Evolutionary conservation across 2,329 filamentous ascomycete species (phyloP).

Genomic region (Cladosporium sp.): DNA sequence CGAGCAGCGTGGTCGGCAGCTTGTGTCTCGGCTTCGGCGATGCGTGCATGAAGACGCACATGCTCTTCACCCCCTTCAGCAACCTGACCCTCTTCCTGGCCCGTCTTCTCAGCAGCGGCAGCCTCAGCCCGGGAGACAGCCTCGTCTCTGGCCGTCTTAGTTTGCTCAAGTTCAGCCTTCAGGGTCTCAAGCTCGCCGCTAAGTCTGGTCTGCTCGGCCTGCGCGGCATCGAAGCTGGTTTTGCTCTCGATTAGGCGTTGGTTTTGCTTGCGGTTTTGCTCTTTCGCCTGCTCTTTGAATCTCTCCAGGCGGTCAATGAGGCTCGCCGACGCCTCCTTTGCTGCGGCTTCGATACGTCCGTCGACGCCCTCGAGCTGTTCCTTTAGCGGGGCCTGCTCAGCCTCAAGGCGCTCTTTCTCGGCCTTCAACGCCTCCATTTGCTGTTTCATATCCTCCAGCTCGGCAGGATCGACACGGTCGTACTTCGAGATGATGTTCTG

Average conservation of each 20-base stretch:
- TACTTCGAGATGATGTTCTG: slow-evolving; percentile 96
- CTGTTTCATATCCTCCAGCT: slow-evolving; percentile 84
- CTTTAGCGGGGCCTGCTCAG: slow-evolving; percentile 48
- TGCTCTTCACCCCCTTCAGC: slow-evolving; percentile 30
- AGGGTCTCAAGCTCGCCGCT: slow-evolving; percentile 56
- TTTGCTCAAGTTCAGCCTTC: slow-evolving; percentile 40
- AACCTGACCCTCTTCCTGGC: slow-evolving; percentile 34
- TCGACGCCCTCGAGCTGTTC: slow-evolving; percentile 47
- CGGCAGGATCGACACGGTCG: slow-evolving; percentile 88
- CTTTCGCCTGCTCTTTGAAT: slow-evolving; percentile 43
- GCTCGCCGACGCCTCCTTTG: slow-evolving; percentile 24
- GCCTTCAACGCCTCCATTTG: slow-evolving; percentile 55
- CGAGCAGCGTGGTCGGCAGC: slow-evolving; percentile 36
- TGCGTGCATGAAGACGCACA: slow-evolving; percentile 32
- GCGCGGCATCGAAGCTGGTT: slow-evolving; percentile 41
- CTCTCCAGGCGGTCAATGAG: slow-evolving; percentile 19
- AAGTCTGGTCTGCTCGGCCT: slow-evolving; percentile 60
- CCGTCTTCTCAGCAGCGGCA: slow-evolving; percentile 3
- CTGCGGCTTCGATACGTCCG: slow-evolving; percentile 35
- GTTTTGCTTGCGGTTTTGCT: slow-evolving; percentile 60
- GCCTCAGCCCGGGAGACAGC: slow-evolving; percentile 43
- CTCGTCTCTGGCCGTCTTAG: slow-evolving; percentile 61
- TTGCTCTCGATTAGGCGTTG: slow-evolving; percentile 55
- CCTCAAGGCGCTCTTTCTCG: slow-evolving; percentile 53
- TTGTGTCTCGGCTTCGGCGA: slow-evolving; percentile 38